These are phyloP conservation scores for Lachnellula hyalina DNA, from an alignment of 2,329 filamentous ascomycete genomes.

Conservation along the genomic window DNA sequence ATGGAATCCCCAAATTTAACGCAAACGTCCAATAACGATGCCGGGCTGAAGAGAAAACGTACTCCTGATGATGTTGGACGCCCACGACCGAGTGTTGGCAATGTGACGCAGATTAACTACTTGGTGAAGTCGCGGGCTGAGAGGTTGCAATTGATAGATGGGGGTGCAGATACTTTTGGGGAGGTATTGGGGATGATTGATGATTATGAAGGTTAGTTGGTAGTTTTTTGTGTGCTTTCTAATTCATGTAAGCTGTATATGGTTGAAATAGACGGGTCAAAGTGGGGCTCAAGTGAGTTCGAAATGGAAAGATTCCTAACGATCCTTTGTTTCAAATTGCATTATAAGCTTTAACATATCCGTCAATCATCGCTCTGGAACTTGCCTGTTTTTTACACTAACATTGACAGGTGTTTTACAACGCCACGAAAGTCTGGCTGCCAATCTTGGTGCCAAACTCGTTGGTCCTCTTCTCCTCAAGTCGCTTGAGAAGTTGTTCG, in stretches of 20 bases:
- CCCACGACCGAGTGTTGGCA: conserved; percentile 5
- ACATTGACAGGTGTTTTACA: conserved; percentile 61
- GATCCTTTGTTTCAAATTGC: background rate
- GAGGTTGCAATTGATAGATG: conserved; percentile 47
- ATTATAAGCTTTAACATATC: too few relatives aligned
- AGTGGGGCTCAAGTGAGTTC: background rate
- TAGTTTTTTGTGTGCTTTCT: background rate
- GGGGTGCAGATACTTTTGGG: conserved; percentile 61
- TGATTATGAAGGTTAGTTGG: conserved; percentile 63
- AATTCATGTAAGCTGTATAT: background rate
- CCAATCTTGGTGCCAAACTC: conserved; percentile 77
- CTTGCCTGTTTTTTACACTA: background rate
- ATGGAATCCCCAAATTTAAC: conserved; percentile 11
- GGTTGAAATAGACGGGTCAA: background rate
- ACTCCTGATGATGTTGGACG: conserved; percentile 17
- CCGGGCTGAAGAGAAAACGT: conserved; percentile 24
- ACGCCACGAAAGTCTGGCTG: conserved; percentile 80
- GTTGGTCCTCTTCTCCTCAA: conserved; percentile 78
- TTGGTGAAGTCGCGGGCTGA: conserved; percentile 40
- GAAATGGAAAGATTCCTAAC: background rate
- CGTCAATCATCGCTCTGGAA: too few relatives aligned
- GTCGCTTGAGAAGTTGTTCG: conserved; percentile 80
- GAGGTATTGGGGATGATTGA: conserved; percentile 67
- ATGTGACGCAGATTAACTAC: conserved; percentile 46
- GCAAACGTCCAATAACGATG: background rate